phyloP scores from a whole-genome alignment of 129 eudicot genomes.

The Gnaphalium uliginosum region DNA sequence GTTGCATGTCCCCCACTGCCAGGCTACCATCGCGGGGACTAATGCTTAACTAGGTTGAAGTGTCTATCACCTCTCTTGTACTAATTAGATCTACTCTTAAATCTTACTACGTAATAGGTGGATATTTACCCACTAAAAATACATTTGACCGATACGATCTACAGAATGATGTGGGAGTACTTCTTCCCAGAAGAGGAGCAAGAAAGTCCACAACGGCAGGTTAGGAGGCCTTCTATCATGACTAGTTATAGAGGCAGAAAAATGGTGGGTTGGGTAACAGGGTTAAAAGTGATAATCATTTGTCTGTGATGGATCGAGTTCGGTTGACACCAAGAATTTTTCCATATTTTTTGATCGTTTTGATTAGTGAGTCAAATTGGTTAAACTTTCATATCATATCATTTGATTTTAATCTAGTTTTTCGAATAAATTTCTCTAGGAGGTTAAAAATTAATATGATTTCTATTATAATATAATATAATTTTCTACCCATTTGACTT shows the following conservation, averaged over 20 bases:
- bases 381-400: background rate
- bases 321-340: background rate
- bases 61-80: background rate
- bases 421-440: background rate
- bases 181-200: constrained; percentile 98
- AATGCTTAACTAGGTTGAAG: background rate
- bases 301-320: background rate
- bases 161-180: constrained; percentile 96
- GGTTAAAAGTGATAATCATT: no score
- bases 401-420: background rate
- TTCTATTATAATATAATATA: no score
- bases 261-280: constrained; percentile 10
- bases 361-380: background rate
- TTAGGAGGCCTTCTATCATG: constrained; percentile 22
- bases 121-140: constrained; percentile 93
- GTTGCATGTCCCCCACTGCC: no score
- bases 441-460: no score
- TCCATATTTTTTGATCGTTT: background rate
- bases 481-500: background rate
- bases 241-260: background rate
- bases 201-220: constrained; percentile 97
- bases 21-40: no score
- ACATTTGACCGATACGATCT: constrained; percentile 87
- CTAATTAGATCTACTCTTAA: constrained; percentile 13
- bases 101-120: constrained; percentile 64